Evolutionary conservation across 768 basidiomycete genomes (phyloP).

Genomic region (Coprinopsis marcescibilis): DNA sequence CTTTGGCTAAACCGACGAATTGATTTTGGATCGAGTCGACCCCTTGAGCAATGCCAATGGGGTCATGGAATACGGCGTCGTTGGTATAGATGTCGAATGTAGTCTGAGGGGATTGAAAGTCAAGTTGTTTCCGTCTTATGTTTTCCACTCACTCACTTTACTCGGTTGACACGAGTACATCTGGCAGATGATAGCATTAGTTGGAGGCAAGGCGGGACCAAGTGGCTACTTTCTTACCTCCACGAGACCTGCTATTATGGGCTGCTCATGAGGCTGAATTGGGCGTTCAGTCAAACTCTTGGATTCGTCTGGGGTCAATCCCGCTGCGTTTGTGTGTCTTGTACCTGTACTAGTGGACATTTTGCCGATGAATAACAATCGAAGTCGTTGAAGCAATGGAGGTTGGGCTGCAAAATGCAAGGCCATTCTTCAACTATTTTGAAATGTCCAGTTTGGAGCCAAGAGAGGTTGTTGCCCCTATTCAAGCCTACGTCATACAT

Average conservation of each 20-base stretch:
- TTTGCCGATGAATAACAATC: too few relatives aligned
- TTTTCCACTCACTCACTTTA: conserved; percentile 20
- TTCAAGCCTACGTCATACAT: too few relatives aligned
- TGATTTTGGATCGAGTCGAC: conserved; percentile 34
- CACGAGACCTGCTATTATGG: conserved; percentile 34
- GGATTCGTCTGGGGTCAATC: conserved; percentile 31
- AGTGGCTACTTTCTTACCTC: conserved; percentile 23
- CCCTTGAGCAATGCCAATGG: conserved; percentile 39
- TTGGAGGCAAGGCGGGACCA: conserved; percentile 1
- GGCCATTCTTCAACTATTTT: too few relatives aligned
- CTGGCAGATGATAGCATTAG: conserved; percentile 10
- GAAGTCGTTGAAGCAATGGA: too few relatives aligned
- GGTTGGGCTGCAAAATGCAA: too few relatives aligned
- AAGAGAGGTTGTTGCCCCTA: too few relatives aligned
- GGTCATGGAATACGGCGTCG: conserved; percentile 41
- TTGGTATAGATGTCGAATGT: conserved; percentile 37
- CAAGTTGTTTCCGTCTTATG: neutral
- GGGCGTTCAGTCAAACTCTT: conserved; percentile 31
- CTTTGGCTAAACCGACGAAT: conserved; percentile 41
- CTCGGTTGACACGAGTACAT: conserved; percentile 35
- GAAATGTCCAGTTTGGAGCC: too few relatives aligned
- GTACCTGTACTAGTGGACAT: too few relatives aligned
- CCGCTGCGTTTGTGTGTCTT: conserved; percentile 23
- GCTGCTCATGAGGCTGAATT: conserved; percentile 28
- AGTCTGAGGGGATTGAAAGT: conserved; percentile 18